phyloP scores from a whole-genome alignment of 2,329 filamentous ascomycete genomes.

The Venturia oleaginea region DNA sequence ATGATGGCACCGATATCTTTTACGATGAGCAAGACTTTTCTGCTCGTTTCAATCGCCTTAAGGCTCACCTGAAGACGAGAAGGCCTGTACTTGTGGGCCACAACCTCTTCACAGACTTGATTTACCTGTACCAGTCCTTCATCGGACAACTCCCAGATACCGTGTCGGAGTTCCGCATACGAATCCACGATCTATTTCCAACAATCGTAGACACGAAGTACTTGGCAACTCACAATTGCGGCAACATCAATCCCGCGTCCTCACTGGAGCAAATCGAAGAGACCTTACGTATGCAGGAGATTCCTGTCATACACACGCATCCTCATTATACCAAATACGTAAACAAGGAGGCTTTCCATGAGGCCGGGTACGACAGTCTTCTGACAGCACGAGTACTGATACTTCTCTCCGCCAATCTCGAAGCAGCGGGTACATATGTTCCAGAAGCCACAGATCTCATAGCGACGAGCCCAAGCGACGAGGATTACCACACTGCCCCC shows the following conservation, averaged over 20 bases:
- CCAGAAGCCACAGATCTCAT: constrained; percentile 15
- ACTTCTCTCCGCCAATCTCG: constrained; percentile 44
- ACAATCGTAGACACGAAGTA: constrained; percentile 55
- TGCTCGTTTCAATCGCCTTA: constrained; percentile 5
- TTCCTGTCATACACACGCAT: constrained; percentile 25
- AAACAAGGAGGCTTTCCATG: constrained; percentile 35
- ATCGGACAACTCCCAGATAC: constrained; percentile 47
- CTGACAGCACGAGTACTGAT: constrained; percentile 52
- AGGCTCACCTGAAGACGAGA: constrained; percentile 32
- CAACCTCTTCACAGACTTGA: constrained; percentile 56
- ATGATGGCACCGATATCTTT: constrained; percentile 20
- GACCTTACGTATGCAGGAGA: constrained; percentile 30
- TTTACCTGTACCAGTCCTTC: constrained; percentile 56
- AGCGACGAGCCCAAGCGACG: constrained; percentile 11
- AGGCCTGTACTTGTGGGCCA: constrained; percentile 51
- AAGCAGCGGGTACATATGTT: constrained; percentile 29
- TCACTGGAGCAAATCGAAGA: constrained; percentile 41
- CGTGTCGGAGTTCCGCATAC: constrained; percentile 43
- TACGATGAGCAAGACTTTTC: not conserved
- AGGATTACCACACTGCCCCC: constrained; percentile 5
- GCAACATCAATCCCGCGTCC: constrained; percentile 39
- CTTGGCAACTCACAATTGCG: constrained; percentile 47
- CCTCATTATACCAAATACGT: constrained; percentile 9
- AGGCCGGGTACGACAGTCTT: constrained; percentile 56
- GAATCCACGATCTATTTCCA: constrained; percentile 47